These are phyloP conservation scores for Tuber melanosporum DNA, from an alignment of 495 filamentous ascomycete species.

Conservation along the genomic window DNA sequence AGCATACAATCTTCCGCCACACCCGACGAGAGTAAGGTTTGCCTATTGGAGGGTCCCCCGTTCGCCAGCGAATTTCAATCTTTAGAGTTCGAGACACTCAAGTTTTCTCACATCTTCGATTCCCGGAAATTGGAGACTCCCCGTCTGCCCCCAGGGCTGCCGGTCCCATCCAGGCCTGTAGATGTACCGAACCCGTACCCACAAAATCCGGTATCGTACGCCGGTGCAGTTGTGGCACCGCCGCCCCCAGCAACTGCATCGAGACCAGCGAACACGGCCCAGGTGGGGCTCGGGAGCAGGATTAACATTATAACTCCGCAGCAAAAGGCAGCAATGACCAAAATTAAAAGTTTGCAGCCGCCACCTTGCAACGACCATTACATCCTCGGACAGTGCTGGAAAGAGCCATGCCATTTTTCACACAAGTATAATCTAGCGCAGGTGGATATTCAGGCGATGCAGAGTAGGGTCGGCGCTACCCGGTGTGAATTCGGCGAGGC, in stretches of 20 bases:
- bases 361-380: conserved; percentile 41
- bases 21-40: conserved; percentile 26
- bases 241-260: not conserved
- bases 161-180: not conserved
- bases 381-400: conserved; percentile 35
- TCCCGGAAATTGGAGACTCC: conserved; percentile 30
- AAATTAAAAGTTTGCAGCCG: conserved; percentile 31
- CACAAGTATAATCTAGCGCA: conserved; percentile 32
- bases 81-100: conserved; percentile 20
- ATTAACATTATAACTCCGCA: conserved; percentile 13
- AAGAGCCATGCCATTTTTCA: conserved; percentile 34
- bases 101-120: conserved; percentile 31
- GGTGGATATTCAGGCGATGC: conserved; percentile 35
- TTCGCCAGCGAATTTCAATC: conserved; percentile 34
- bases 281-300: not conserved
- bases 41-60: conserved; percentile 37
- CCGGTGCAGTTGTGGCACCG: conserved; percentile 20
- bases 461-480: conserved; percentile 32
- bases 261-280: not conserved
- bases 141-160: conserved; percentile 10
- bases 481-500: conserved; percentile 34
- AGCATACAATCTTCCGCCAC: conserved; percentile 23
- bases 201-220: conserved; percentile 19
- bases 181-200: not conserved
- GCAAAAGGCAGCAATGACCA: conserved; percentile 28